A percentile compares a stretch with the other conserved stretches of the same genome.
Evolutionary conservation across 129 eudicot species (phyloP).

Genomic region (Saposhnikovia divaricata): DNA sequence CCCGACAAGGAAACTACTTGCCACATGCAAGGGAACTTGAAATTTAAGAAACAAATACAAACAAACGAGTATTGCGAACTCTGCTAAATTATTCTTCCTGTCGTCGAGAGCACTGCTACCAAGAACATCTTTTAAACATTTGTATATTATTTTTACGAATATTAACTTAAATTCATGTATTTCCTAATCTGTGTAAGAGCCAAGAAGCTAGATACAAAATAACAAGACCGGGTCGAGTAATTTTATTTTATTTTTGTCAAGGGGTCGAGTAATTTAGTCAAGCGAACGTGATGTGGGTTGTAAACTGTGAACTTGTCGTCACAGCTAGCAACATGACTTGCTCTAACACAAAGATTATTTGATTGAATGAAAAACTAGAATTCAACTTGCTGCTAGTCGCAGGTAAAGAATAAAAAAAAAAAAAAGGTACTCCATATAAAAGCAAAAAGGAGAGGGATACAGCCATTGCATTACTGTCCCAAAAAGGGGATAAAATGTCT

Average conservation of each 20-base stretch:
- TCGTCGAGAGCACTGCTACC: background rate
- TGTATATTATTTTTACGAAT: no score
- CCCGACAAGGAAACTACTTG: background rate
- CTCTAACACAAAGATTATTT: background rate
- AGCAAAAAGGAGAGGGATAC: background rate
- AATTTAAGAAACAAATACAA: background rate
- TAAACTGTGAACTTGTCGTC: background rate
- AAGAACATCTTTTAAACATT: background rate
- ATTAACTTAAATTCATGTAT: no score
- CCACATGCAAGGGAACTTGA: background rate
- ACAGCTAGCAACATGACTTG: background rate
- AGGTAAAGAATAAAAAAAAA: background rate
- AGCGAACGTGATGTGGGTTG: background rate
- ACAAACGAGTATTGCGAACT: background rate
- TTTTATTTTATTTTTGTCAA: no score
- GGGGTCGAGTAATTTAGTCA: background rate
- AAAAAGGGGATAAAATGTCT: background rate
- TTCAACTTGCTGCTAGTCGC: background rate
- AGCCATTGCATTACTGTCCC: background rate
- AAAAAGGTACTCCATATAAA: background rate
- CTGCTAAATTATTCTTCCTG: background rate
- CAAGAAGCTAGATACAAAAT: background rate
- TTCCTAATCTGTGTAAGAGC: no score
- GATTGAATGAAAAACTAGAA: background rate
- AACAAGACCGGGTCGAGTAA: background rate